Base-by-base conservation (phyloP, 768 basidiomycete genomes). In the Russula dissimulans region DNA sequence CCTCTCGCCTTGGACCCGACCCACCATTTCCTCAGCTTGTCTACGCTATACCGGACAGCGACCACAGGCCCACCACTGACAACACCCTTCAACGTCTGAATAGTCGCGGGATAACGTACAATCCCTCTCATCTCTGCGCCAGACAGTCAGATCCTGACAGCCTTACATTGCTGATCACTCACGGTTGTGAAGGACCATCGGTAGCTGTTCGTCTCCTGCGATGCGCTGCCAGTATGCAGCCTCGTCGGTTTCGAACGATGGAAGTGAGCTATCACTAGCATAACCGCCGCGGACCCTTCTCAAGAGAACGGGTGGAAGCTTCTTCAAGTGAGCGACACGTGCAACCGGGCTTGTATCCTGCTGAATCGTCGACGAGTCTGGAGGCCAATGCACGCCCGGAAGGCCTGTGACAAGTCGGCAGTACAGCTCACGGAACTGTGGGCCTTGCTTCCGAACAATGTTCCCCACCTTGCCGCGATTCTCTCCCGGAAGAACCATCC, bases 401-500 rank as follows among this genome's bases (percentile, higher is more conserved):
- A 93, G 73, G 0, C 86, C 90, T 31, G 82, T 80, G 3, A 86
- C 87, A 14, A 91, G 76, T 31, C 85, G 81, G 70, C 85, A 83
- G 76, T 98, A 98, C 59, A 98, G 75, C 69, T 89, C 89, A 59
- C 82, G 81, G 74, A 98, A 98, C 71, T 94, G 91, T 17, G 79
- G 79, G 17, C 79, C 77, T 74, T 97, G 91, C 53, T 83, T 84
- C 57, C 78, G 76, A 44, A 98, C 95, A 66, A 99, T 97, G 72
- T 97, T 98, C 49, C 76, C 76, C n/a, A 99, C 87, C 75, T 99
- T 99, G 62, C 82, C 78, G 32, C 94, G 86, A 74, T 98, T 97
- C 79, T 99, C 97, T 0, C 86, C 93, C 1, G 94, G 94, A 5
- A 95, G 81, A 49, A 89, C 66, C 97, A 99, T 99, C 47, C 97